Evolutionary conservation across 805 yeast species (phyloP), one percentile per base, ranked within the genome.

Genomic region (Brettanomyces custersianus): DNA sequence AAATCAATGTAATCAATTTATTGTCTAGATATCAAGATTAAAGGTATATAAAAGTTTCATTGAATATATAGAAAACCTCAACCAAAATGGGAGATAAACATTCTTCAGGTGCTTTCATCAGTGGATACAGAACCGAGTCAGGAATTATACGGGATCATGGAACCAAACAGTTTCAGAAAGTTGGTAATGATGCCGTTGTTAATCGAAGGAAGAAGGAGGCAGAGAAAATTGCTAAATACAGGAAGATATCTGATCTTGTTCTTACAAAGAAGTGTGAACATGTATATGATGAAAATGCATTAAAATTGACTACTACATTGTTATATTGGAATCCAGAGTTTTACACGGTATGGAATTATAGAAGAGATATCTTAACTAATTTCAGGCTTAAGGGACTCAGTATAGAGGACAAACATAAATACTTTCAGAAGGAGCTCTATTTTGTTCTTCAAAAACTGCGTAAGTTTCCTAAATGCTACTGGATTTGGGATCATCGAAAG

Each of bases 401-500:
- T 9, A 50, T 52, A n/a, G 27, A 37, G 12, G 48, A 54, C 15
- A 49, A 42, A 29, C 50, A 46, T 28, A 45, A 51, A 4, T 50
- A 59, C 5, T 60, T 80, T 29, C 63, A 64, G 2, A 54, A 61
- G 3, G 98, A 90, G 44, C 62, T 92, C 31, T 44, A 57, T 18
- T 76, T 84, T 50, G 66, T 77, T 2, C 64, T 79, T 61, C 57
- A 54, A 0, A 72, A 76, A 44, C 58, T 92, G 46, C 72, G 71
- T 37, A 58, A 66, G 38, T 78, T 60, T 45, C 97, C 98, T 2
- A 92, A 92, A 54, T 85, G 88, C 28, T 92, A 92, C 52, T 92
- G 97, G 96, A 78, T 92, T 10, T 92, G 97, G 96, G 82, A 79
- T 47, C 96, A 92, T 54, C 66, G 98, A 25, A 60, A 72, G 9